These are phyloP conservation scores for Corylus americana DNA, from an alignment of 306 rosid genomes.

Conservation along the genomic window DNA sequence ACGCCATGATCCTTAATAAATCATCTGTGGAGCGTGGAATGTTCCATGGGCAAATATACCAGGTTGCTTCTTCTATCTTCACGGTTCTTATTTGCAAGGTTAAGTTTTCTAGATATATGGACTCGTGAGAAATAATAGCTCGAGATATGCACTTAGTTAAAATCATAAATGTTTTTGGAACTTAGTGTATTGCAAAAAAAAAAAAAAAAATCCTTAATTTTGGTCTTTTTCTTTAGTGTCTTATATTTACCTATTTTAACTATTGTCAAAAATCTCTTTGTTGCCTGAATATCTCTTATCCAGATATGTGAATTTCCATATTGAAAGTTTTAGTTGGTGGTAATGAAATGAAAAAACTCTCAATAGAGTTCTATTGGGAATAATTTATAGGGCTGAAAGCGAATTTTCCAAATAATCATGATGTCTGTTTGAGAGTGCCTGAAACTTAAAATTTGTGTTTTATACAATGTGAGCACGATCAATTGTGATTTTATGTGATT, in stretches of 20 bases:
- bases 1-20: slow-evolving; percentile 96
- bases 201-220: neutral
- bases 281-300: neutral
- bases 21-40: slow-evolving; percentile 97
- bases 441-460: neutral
- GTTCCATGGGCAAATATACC: slow-evolving; percentile 92
- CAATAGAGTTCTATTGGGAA: neutral
- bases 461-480: neutral
- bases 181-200: neutral
- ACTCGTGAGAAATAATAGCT: neutral
- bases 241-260: neutral
- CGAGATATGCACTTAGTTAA: neutral
- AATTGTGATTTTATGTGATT: neutral
- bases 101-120: slow-evolving; percentile 15
- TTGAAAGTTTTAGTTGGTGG: neutral
- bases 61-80: slow-evolving; percentile 53
- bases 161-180: neutral
- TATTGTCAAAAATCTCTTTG: neutral
- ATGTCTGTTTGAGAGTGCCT: neutral
- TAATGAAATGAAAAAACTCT: neutral
- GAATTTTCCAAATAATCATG: neutral
- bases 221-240: neutral
- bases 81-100: neutral
- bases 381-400: neutral
- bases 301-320: neutral